Conservation (phyloP, 495 filamentous ascomycete species). For the Hypoxylon subgilvum region DNA sequence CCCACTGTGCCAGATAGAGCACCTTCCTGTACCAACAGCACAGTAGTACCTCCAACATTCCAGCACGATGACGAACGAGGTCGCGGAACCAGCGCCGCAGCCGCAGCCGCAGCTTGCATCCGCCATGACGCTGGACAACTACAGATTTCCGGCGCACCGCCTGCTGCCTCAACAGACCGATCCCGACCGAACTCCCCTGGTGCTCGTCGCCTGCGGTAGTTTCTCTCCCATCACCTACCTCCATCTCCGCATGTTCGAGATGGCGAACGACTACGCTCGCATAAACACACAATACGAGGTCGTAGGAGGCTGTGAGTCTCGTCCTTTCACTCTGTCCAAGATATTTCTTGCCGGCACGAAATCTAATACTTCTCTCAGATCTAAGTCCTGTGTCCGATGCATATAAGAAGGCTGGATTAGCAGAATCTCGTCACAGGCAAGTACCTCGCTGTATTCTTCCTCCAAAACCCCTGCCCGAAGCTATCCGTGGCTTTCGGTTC, state of each 20-base stretch:
- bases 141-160: conserved; percentile 74
- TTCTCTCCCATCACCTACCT: conserved; percentile 88
- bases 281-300: conserved; percentile 87
- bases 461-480: background rate
- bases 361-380: conserved; percentile 9
- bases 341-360: too few species aligned
- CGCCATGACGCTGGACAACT: conserved; percentile 54
- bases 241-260: conserved; percentile 91
- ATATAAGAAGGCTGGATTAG: conserved; percentile 90
- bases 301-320: conserved; percentile 76
- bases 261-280: conserved; percentile 44
- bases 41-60: background rate
- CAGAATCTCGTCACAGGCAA: conserved; percentile 73
- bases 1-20: too few species aligned
- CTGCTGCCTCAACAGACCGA: conserved; percentile 72
- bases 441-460: conserved; percentile 6
- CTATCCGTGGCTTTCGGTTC: too few species aligned
- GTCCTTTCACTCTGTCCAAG: conserved; percentile 46
- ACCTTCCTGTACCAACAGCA: too few species aligned
- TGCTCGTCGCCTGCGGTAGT: conserved; percentile 88
- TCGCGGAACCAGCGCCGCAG: conserved; percentile 27
- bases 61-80: conserved; percentile 25
- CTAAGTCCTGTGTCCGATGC: conserved; percentile 63
- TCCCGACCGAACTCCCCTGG: conserved; percentile 73
- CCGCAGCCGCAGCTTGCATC: conserved; percentile 32